phyloP scores from a whole-genome alignment of 1,284 basidiomycete genomes.

The Cryptococcus neoformans region DNA sequence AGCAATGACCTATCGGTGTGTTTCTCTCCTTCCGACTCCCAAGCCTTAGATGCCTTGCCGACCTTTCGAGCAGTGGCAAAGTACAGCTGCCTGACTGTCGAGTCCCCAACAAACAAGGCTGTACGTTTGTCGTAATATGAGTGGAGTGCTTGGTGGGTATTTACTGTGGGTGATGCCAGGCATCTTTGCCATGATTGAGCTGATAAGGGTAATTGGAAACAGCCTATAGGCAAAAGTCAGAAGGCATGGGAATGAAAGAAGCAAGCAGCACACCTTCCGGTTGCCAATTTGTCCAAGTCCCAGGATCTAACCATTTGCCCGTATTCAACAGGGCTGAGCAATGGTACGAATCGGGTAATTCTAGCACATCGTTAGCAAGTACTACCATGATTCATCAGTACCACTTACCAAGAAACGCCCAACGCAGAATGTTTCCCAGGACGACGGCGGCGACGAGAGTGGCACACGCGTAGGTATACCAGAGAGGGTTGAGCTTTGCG shows the following conservation, averaged over 20 bases:
- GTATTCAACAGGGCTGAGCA: slow-evolving; percentile 66
- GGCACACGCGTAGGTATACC: slow-evolving; percentile 49
- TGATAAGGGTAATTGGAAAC: slow-evolving; percentile 20
- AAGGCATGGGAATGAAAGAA: neutral
- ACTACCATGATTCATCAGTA: neutral
- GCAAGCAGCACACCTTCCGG: slow-evolving; percentile 62
- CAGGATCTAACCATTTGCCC: slow-evolving; percentile 73
- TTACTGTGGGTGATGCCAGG: slow-evolving; percentile 18
- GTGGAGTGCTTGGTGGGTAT: slow-evolving; percentile 15
- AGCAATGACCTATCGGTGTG: slow-evolving; percentile 59
- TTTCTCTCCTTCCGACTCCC: slow-evolving; percentile 55
- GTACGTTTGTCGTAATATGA: slow-evolving; percentile 22
- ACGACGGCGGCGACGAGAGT: slow-evolving; percentile 44
- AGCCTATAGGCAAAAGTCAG: slow-evolving; percentile 20
- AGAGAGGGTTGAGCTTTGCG: slow-evolving; percentile 44
- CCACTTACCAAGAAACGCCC: slow-evolving; percentile 45
- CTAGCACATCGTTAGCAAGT: slow-evolving; percentile 48
- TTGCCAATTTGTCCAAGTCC: slow-evolving; percentile 68
- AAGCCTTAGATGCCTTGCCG: slow-evolving; percentile 26
- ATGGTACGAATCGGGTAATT: slow-evolving; percentile 65
- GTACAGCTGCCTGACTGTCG: slow-evolving; percentile 72
- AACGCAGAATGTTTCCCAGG: slow-evolving; percentile 45
- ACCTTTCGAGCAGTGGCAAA: slow-evolving; percentile 63
- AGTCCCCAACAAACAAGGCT: slow-evolving; percentile 80
- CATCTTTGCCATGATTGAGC: slow-evolving; percentile 19